Conservation (phyloP, 164 flowering plant genomes). For the Chimonanthus salicifolius region DNA sequence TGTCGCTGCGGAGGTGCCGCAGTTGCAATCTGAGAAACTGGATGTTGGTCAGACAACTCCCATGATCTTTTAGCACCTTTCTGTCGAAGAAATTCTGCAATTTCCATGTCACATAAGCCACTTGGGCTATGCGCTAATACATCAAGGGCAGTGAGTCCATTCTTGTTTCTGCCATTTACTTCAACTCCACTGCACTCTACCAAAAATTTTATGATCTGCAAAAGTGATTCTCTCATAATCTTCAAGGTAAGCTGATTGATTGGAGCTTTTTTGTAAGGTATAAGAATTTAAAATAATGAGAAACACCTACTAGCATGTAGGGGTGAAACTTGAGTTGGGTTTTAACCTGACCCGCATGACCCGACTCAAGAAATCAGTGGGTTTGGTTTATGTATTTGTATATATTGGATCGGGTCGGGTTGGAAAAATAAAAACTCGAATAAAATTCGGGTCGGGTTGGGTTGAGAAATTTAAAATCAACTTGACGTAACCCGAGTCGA, state of each 20-base stretch:
- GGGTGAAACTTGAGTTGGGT: too few relatives aligned
- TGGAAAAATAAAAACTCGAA: too few relatives aligned
- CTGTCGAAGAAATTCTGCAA: not conserved
- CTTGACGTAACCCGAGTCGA: too few relatives aligned
- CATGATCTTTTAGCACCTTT: not conserved
- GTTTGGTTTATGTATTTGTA: too few relatives aligned
- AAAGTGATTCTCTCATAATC: not conserved
- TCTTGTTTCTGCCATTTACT: not conserved
- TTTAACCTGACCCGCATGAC: too few relatives aligned
- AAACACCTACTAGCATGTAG: not conserved
- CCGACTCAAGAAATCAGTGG: too few relatives aligned
- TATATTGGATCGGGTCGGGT: too few relatives aligned
- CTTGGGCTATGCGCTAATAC: not conserved
- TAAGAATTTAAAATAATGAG: not conserved
- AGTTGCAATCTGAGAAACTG: not conserved
- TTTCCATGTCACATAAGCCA: not conserved
- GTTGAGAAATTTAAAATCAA: too few relatives aligned
- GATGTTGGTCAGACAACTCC: not conserved
- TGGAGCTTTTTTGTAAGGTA: not conserved
- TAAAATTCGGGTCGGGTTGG: too few relatives aligned
- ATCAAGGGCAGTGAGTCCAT: slow-evolving; percentile 1
- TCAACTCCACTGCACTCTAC: not conserved
- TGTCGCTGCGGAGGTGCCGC: too few relatives aligned
- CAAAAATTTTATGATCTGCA: not conserved
- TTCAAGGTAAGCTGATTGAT: not conserved